A percentile compares a stretch with the other conserved stretches of the same genome.
These are phyloP conservation scores for Elongisporangium anandrum DNA, from an alignment of 352 stramenopile genomes.

Conservation along the genomic window DNA sequence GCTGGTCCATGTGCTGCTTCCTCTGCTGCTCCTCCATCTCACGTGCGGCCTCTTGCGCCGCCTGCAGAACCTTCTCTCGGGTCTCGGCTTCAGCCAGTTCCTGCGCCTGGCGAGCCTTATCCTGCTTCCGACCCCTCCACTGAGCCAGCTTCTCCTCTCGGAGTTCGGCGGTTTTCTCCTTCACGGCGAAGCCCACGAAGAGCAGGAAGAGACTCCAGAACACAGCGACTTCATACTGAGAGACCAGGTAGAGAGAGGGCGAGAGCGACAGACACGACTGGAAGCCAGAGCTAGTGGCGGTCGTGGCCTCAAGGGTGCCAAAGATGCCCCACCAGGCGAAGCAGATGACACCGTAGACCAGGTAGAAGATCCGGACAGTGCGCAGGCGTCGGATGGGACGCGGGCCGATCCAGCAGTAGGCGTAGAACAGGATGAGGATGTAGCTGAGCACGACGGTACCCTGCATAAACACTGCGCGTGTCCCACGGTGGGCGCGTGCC, in stretches of 20 bases:
- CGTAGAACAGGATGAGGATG: slow-evolving; percentile 59
- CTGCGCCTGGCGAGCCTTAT: slow-evolving; percentile 24
- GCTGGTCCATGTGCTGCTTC: slow-evolving; percentile 24
- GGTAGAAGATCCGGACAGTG: slow-evolving; percentile 59
- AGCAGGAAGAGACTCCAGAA: slow-evolving; percentile 61
- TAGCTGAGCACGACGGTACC: slow-evolving; percentile 65
- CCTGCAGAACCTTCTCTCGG: slow-evolving; percentile 24
- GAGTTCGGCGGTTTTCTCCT: slow-evolving; percentile 37
- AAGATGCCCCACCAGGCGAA: slow-evolving; percentile 67
- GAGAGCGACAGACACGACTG: slow-evolving; percentile 66
- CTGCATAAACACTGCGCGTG: slow-evolving; percentile 47
- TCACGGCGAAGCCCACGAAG: slow-evolving; percentile 41
- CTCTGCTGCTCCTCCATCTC: slow-evolving; percentile 38
- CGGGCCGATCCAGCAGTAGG: slow-evolving; percentile 69
- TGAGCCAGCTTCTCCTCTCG: slow-evolving; percentile 33
- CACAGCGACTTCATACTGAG: slow-evolving; percentile 61
- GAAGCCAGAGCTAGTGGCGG: slow-evolving; percentile 54
- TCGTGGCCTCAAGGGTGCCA: slow-evolving; percentile 51
- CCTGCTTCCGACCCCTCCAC: slow-evolving; percentile 18
- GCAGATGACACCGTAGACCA: slow-evolving; percentile 52
- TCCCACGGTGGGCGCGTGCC: slow-evolving; percentile 5
- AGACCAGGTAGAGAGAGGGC: slow-evolving; percentile 61
- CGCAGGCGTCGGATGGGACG: slow-evolving; percentile 48
- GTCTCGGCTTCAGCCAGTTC: slow-evolving; percentile 24
- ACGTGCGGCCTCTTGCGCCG: slow-evolving; percentile 27